Evolutionary conservation across 768 basidiomycete species (phyloP), one percentile per base, ranked within the genome.

Genomic region (Erythrobasidium yunnanense): DNA sequence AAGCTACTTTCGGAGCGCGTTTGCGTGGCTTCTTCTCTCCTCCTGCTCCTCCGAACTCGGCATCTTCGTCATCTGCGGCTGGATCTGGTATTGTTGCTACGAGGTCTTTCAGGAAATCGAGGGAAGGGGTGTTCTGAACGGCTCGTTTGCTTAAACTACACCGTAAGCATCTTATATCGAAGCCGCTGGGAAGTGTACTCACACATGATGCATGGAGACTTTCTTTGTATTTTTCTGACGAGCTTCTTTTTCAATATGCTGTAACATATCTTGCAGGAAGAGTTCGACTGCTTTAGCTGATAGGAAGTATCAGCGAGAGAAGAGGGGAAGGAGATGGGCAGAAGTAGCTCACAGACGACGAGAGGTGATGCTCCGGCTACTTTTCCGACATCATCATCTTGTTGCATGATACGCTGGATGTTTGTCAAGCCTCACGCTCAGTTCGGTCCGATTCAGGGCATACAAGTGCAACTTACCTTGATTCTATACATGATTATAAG

Each of bases 11-110:
- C n/a, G 38, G 11, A 11, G 11, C n/a, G 11, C 11, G 38, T n/a
- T 42, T 42, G 11, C 38, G 38, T n/a, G 38, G 11, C 38, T 42
- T 42, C 68, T 74, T 72, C 75, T 78, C 72, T 35, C 79, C 88
- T 1, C 85, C 86, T 0, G 87, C 88, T 2, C 83, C 84, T 63
- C 83, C 84, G 7, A 71, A 77, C 46, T 79, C 80, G 29, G 75
- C 78, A 3, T 79, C 80, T 7, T 72, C 73, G 18, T 78, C 77
- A 42, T 80, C 80, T 1, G 80, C 81, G 5, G 76, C 27, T 4
- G 66, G 66, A 20, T 66, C 66, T 7, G 66, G 66, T 34, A 66
- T 56, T 32, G 34, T 47, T 22, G 55, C 45, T 55, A 60, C 66
- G 23, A 66, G 25, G 32, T 66, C 66, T 29, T 66, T 66, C 35